These are phyloP conservation scores for Athelia sp. DNA, from an alignment of 1,284 basidiomycete species.

Conservation along the genomic window DNA sequence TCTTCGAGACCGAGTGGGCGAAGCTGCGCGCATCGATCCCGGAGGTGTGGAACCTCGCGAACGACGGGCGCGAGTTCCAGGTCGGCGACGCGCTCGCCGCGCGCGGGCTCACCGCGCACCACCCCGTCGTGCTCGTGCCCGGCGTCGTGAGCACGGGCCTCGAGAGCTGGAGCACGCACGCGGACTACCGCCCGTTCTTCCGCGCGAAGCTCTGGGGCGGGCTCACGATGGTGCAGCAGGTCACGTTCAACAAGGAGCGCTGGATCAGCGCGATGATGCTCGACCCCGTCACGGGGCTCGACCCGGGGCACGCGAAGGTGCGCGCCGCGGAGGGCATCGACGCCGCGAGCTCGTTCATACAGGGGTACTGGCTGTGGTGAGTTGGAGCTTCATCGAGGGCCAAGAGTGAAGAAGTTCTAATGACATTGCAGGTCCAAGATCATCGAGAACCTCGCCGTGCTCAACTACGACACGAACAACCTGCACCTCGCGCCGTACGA, in stretches of 20 bases:
- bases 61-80: constrained; percentile 79
- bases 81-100: constrained; percentile 71
- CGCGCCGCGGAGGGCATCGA: constrained; percentile 90
- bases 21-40: constrained; percentile 61
- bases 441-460: constrained; percentile 87
- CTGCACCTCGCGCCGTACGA: constrained; percentile 86
- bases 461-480: constrained; percentile 91
- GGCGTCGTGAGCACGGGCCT: constrained; percentile 80
- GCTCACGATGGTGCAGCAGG: constrained; percentile 81
- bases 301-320: constrained; percentile 86
- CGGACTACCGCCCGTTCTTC: constrained; percentile 77
- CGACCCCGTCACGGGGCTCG: constrained; percentile 88
- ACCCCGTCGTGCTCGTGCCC: constrained; percentile 80
- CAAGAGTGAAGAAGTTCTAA: neutral
- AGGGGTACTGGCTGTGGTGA: constrained; percentile 94
- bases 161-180: constrained; percentile 82
- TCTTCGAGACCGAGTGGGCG: constrained; percentile 65
- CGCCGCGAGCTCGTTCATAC: constrained; percentile 88
- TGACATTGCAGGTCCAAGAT: constrained; percentile 75
- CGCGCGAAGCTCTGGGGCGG: constrained; percentile 87
- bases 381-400: constrained; percentile 11
- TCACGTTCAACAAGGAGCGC: constrained; percentile 77
- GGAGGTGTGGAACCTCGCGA: constrained; percentile 77
- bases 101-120: constrained; percentile 64
- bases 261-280: constrained; percentile 93